Conservation (phyloP, 2,329 filamentous ascomycete species). For the Penicillium sp. region DNA sequence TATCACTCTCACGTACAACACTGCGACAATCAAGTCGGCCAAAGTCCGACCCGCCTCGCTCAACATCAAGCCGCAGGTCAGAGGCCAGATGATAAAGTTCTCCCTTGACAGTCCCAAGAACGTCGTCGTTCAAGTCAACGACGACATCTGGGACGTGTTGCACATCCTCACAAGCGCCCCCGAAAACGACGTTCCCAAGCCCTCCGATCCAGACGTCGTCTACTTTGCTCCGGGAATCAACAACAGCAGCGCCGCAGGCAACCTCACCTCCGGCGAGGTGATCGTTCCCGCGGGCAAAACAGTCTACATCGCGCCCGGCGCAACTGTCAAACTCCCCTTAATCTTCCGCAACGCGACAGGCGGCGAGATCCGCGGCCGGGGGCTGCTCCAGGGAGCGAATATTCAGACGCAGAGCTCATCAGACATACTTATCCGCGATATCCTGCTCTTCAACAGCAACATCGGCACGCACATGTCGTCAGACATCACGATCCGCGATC, state of each 20-base stretch:
- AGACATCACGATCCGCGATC: neutral
- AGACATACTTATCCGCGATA: neutral
- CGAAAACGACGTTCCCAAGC: neutral
- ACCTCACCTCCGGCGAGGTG: neutral
- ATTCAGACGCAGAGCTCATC: neutral
- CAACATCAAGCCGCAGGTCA: neutral
- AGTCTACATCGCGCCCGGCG: neutral
- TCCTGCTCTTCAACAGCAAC: conserved; percentile 4
- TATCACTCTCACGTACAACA: neutral
- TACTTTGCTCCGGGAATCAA: neutral
- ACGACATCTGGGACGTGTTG: conserved; percentile 6
- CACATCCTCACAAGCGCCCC: conserved; percentile 5
- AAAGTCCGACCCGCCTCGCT: neutral
- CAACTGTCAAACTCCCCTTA: neutral
- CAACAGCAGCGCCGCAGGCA: neutral
- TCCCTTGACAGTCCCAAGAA: neutral
- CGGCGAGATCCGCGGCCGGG: neutral
- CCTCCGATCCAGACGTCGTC: neutral
- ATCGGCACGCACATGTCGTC: conserved; percentile 9
- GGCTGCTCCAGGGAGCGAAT: neutral
- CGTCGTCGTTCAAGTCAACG: conserved; percentile 11
- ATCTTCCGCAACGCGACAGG: neutral
- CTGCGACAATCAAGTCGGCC: neutral
- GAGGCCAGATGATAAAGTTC: neutral
- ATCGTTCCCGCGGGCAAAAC: neutral